Evolutionary conservation across 192 early-diverging fungal species (phyloP).

Genomic region (Backusella tarrabulga): DNA sequence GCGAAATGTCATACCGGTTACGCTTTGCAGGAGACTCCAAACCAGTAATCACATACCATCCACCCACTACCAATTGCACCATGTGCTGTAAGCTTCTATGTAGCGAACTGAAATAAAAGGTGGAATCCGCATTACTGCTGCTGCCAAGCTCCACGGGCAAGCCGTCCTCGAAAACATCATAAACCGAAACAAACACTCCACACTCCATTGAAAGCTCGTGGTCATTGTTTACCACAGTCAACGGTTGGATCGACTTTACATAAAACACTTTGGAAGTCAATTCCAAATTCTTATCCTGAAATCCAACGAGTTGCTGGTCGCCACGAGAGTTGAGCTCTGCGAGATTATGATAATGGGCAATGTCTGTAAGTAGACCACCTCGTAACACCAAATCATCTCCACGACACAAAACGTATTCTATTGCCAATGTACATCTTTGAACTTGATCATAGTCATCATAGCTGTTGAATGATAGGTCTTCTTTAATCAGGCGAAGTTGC

Average conservation of each 20-base stretch:
- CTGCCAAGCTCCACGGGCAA: not conserved
- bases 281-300: not conserved
- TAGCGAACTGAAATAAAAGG: not conserved
- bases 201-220: not conserved
- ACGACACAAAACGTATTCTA: not conserved
- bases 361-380: not conserved
- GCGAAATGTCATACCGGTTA: not conserved
- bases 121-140: not conserved
- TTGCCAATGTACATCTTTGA: not conserved
- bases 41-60: not conserved
- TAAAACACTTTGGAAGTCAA: not conserved
- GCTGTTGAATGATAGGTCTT: not conserved
- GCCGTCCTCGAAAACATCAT: not conserved
- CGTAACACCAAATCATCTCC: not conserved
- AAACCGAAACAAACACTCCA: not conserved
- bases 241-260: not conserved
- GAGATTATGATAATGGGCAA: not conserved
- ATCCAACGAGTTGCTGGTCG: not conserved
- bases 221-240: not conserved
- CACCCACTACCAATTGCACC: not conserved
- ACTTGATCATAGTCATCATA: not conserved
- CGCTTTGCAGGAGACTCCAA: not conserved
- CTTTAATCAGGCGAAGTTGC: not conserved
- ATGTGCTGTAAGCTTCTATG: slow-evolving; percentile 4
- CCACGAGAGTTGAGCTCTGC: not conserved